Evolutionary conservation across 2,329 filamentous ascomycete genomes (phyloP).

Genomic region (Pestalotiopsis sp.): DNA sequence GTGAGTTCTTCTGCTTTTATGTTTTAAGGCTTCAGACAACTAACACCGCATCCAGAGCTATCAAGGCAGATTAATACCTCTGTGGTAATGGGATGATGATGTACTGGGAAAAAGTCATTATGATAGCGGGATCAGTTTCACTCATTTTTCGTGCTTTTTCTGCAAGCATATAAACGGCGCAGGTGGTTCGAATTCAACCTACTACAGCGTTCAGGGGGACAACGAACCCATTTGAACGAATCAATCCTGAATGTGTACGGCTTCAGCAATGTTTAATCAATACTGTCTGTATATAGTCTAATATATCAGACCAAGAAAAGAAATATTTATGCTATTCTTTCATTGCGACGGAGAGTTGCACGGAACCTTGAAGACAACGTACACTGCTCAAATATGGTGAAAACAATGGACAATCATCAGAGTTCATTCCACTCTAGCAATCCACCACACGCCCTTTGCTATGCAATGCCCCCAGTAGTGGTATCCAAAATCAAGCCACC

Average conservation of each 20-base stretch:
- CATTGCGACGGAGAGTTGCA: background rate
- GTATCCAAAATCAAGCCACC: background rate
- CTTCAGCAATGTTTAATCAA: background rate
- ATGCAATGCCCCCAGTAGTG: background rate
- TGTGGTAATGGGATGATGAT: background rate
- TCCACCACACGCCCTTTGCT: background rate
- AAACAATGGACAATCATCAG: background rate
- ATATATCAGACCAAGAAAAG: background rate
- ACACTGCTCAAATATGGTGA: background rate
- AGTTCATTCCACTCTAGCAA: background rate
- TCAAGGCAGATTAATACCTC: constrained; percentile 10
- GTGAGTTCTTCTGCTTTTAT: constrained; percentile 45
- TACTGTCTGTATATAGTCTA: background rate
- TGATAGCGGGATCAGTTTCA: background rate
- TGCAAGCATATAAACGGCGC: constrained; percentile 4
- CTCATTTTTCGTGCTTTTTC: background rate
- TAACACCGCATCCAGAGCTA: background rate
- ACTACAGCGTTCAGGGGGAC: background rate
- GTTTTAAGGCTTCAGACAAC: background rate
- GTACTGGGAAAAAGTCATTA: background rate
- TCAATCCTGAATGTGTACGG: background rate
- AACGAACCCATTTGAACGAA: background rate
- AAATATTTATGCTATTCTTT: background rate
- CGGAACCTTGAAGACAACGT: background rate
- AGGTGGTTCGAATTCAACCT: background rate